Base-by-base conservation (phyloP, 257 asterid genomes). In the Henckelia pumila region DNA sequence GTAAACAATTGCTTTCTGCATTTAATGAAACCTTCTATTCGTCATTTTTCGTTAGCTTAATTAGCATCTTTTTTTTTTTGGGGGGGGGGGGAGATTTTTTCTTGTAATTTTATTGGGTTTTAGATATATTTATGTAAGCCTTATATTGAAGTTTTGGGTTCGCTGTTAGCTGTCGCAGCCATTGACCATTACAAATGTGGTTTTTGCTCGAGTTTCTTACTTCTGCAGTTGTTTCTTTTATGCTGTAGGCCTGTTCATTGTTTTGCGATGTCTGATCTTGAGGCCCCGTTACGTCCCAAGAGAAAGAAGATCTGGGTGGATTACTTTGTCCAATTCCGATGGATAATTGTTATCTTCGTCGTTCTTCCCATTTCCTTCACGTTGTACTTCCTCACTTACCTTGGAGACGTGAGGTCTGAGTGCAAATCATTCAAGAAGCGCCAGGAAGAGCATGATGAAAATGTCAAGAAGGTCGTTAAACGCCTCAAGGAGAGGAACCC, bases 201-300 rank as follows among this genome's bases (percentile, higher is more conserved):
- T 40, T 21, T 70, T 49, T 61, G 55, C 26, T 63, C 9, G 21
- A 61, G 62, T 59, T 59, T 35, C 63, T 67, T 26, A 11, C 56
- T 35, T 50, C 3, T 64, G 24, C 61, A 59, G 61, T 65, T 69
- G 40, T 60, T 59, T 60, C 33, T 47, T 44, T 56, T 58, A 1
- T 69, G 16, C 30, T 72, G 76, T 49, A 79, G 82, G 81, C 76
- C 70, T 79, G 78, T 44, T 24, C 57, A 26, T 52, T 69, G 19
- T 56, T 63, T 66, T 63, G 71, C 63, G 22, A 92, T 92, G 98
- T 75, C 98, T 56, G 96, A 87, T 78, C 95, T 89, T 53, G 95
- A 87, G 89, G 92, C 91, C 62, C 96, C 96, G 2, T 69, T 79
- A n/a, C 92, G 96, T 64, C 98, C 98, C 33, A 92, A 89, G 88